Evolutionary conservation across 495 filamentous ascomycete species (phyloP).

Genomic region (Symbiotaphrina buchneri): DNA sequence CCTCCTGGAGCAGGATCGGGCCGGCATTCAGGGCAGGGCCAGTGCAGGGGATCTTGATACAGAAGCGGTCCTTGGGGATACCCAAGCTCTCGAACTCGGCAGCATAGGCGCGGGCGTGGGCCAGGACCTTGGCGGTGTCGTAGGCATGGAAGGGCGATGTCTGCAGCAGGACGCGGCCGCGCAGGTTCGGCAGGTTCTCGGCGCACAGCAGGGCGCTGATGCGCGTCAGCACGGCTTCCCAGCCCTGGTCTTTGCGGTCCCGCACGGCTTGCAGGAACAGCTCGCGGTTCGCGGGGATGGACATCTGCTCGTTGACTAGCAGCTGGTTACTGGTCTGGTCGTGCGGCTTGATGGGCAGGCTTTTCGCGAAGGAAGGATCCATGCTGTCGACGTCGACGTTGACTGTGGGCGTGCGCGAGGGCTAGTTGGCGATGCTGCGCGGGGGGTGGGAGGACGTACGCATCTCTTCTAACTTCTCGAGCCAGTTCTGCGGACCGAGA

Average conservation of each 20-base stretch:
- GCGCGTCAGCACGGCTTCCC: conserved; percentile 18
- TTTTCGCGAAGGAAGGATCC: no score
- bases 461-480: no score
- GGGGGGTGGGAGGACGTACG: no score
- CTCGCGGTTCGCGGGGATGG: conserved; percentile 14
- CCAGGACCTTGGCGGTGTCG: conserved; percentile 13
- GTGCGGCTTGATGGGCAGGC: conserved; percentile 14
- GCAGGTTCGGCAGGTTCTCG: conserved; percentile 17
- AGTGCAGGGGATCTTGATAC: conserved; percentile 12
- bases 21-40: conserved; percentile 11
- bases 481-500: no score
- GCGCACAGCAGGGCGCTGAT: conserved; percentile 17
- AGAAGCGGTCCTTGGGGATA: conserved; percentile 15
- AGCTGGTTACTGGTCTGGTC: conserved; percentile 23
- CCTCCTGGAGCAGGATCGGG: conserved; percentile 10
- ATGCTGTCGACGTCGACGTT: no score
- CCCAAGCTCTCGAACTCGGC: conserved; percentile 16
- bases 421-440: no score
- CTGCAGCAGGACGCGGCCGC: conserved; percentile 18
- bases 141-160: conserved; percentile 17
- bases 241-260: conserved; percentile 18
- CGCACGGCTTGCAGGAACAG: conserved; percentile 13
- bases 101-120: conserved; percentile 17
- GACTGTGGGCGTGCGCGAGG: no score
- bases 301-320: conserved; percentile 16